Evolutionary conservation across 305 asterid species (phyloP).

Genomic region (Coffea humblotiana): DNA sequence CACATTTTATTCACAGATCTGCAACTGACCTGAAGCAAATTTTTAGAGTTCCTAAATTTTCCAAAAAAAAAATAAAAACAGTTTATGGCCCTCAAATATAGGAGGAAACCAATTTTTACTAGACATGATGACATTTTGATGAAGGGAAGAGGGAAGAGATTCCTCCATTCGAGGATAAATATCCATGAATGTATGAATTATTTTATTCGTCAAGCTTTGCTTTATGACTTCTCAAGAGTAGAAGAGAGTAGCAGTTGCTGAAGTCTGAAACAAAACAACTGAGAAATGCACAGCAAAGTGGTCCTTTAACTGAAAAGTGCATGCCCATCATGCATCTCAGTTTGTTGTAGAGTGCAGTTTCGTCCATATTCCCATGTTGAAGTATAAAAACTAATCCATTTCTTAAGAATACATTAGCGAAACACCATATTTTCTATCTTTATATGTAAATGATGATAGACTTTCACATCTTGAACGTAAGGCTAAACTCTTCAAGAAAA

Average conservation of each 20-base stretch:
- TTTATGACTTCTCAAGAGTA: neutral
- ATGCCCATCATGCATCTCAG: neutral
- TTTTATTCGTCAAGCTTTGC: neutral
- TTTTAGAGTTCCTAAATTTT: neutral
- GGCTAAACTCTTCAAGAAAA: constrained; percentile 7
- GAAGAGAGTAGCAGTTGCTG: neutral
- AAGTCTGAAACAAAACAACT: neutral
- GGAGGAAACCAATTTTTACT: neutral
- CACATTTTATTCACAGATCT: neutral
- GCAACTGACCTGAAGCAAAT: neutral
- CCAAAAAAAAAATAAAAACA: neutral
- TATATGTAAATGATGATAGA: neutral
- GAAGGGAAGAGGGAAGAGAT: neutral
- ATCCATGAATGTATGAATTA: neutral
- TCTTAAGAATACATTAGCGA: neutral
- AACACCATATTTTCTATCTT: neutral
- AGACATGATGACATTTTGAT: neutral
- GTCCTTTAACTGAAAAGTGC: neutral
- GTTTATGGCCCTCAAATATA: neutral
- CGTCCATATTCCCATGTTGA: neutral
- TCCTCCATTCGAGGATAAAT: neutral
- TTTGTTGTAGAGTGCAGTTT: neutral
- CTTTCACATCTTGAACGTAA: constrained; percentile 2
- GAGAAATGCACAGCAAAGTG: neutral
- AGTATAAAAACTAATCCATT: neutral